Evolutionary conservation across 495 filamentous ascomycete genomes (phyloP).

Genomic region (Acidiella bohemica): DNA sequence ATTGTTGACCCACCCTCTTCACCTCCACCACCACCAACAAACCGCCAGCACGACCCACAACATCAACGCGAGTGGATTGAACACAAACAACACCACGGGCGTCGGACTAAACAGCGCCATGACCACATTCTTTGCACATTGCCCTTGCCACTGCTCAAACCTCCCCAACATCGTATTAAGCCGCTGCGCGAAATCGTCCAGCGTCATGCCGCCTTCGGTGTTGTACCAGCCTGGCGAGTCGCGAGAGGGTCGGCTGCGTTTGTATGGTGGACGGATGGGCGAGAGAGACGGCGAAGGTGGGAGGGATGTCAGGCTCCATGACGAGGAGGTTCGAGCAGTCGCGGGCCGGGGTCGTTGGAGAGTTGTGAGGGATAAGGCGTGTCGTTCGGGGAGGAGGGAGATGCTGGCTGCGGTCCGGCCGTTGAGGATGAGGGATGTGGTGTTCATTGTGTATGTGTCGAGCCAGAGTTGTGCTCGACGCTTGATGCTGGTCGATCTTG

Average conservation of each 20-base stretch:
- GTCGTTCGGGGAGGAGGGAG: not conserved
- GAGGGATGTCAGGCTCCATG: not conserved
- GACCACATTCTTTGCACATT: constrained; percentile 16
- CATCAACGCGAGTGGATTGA: constrained; percentile 14
- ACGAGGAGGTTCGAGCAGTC: not conserved
- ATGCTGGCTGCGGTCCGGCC: not conserved
- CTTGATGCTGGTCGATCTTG: too few relatives aligned
- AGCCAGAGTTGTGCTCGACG: too few relatives aligned
- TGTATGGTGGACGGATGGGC: not conserved
- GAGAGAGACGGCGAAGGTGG: not conserved
- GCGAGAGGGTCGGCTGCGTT: not conserved
- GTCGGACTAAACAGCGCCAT: constrained; percentile 19
- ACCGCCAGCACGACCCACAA: constrained; percentile 2
- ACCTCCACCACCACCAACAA: constrained; percentile 8
- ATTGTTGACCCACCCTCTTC: too few relatives aligned
- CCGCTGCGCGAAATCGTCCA: constrained; percentile 13
- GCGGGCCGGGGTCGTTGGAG: not conserved
- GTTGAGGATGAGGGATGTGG: constrained; percentile 1
- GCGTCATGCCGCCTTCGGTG: constrained; percentile 2
- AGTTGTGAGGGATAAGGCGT: not conserved
- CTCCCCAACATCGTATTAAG: constrained; percentile 1
- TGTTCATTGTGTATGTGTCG: not conserved
- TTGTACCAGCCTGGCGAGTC: constrained; percentile 14
- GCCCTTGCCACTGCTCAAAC: constrained; percentile 6
- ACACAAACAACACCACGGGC: constrained; percentile 15